Conservation (phyloP, 768 basidiomycete species). For the Boletus pseudo-olivaceus region DNA sequence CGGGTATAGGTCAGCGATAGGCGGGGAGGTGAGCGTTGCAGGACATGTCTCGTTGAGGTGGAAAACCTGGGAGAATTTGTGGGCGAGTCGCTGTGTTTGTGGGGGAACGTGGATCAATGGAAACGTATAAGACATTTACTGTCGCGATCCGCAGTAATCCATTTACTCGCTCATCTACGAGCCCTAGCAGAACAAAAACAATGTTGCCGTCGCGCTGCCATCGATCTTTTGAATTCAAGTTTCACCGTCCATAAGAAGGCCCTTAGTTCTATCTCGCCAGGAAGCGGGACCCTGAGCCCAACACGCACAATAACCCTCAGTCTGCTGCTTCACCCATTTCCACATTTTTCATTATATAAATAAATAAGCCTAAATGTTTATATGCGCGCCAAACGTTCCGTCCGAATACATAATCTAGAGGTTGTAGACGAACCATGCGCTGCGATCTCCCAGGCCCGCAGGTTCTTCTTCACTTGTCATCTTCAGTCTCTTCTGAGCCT, state of each 20-base stretch:
- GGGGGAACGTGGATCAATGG: constrained; percentile 57
- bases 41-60: constrained; percentile 42
- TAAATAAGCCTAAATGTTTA: not conserved
- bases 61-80: constrained; percentile 64
- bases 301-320: too few relatives aligned
- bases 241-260: not conserved
- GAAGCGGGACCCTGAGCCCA: not conserved
- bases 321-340: not conserved
- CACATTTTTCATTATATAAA: not conserved
- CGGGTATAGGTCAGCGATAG: constrained; percentile 52
- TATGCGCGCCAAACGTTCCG: not conserved
- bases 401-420: constrained; percentile 24
- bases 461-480: constrained; percentile 35
- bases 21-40: constrained; percentile 27
- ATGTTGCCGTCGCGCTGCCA: not conserved
- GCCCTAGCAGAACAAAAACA: not conserved
- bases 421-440: constrained; percentile 55
- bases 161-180: not conserved
- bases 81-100: constrained; percentile 62
- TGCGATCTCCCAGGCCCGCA: constrained; percentile 43
- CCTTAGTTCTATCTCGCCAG: not conserved
- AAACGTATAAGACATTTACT: constrained; percentile 8
- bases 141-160: not conserved
- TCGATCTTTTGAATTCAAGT: not conserved
- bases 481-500: constrained; percentile 35